Evolutionary conservation across 2,329 filamentous ascomycete species (phyloP).

Genomic region (Herpotrichia juniperi): DNA sequence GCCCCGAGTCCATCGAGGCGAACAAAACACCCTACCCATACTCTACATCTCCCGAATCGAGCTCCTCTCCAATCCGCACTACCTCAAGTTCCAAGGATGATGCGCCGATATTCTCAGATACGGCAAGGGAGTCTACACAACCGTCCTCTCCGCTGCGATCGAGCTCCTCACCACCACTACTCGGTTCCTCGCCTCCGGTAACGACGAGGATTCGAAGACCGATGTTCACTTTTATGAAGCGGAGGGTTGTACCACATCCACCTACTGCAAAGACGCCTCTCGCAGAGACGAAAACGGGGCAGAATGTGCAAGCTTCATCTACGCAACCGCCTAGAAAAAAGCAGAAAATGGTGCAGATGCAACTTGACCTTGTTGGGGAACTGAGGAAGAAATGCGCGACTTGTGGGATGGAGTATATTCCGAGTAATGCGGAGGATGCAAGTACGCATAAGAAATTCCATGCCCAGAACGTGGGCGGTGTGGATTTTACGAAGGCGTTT

Average conservation of each 20-base stretch:
- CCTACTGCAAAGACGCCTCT: slow-evolving; percentile 21
- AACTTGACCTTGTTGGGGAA: slow-evolving; percentile 64
- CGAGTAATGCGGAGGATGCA: slow-evolving; percentile 66
- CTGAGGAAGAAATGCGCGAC: slow-evolving; percentile 62
- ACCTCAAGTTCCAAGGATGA: slow-evolving; percentile 41
- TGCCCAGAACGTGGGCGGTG: slow-evolving; percentile 64
- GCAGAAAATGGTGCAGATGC: slow-evolving; percentile 61
- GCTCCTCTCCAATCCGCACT: slow-evolving; percentile 11
- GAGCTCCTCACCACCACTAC: slow-evolving; percentile 27
- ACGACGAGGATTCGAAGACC: slow-evolving; percentile 52
- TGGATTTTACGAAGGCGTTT: slow-evolving; percentile 66
- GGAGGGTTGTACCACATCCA: slow-evolving; percentile 21
- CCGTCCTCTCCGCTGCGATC: slow-evolving; percentile 36
- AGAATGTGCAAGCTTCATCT: slow-evolving; percentile 41
- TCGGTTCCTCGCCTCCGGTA: slow-evolving; percentile 27
- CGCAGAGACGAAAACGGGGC: slow-evolving; percentile 26
- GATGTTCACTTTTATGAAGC: slow-evolving; percentile 55
- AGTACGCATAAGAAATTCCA: slow-evolving; percentile 69
- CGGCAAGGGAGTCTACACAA: slow-evolving; percentile 33
- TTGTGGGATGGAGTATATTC: slow-evolving; percentile 71
- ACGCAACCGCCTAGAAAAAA: slow-evolving; percentile 32
- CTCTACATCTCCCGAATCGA: not conserved
- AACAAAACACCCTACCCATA: slow-evolving; percentile 17
- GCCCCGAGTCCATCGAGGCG: slow-evolving; percentile 7
- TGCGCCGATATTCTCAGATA: slow-evolving; percentile 50